A percentile compares a stretch with the other conserved stretches of the same genome.
phyloP scores from a whole-genome alignment of 2,329 filamentous ascomycete genomes.

The Dactylellina drechsleri region DNA sequence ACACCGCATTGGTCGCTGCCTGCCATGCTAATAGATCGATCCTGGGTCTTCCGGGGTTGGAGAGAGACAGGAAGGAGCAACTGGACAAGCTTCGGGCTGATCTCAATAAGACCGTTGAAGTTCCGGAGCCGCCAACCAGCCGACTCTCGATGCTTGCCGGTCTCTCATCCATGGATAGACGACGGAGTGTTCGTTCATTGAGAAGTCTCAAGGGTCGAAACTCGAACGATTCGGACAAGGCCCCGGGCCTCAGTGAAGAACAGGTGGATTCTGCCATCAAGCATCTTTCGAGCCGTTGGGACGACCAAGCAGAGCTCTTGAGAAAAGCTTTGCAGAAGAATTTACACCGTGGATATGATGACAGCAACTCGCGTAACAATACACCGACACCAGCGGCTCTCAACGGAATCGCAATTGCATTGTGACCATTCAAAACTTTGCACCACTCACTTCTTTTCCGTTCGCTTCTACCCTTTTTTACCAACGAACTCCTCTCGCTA shows the following conservation, averaged over 20 bases:
- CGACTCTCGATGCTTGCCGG: slow-evolving; percentile 34
- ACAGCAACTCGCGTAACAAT: slow-evolving; percentile 43
- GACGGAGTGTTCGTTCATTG: slow-evolving; percentile 49
- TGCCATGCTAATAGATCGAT: slow-evolving; percentile 73
- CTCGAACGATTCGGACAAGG: slow-evolving; percentile 54
- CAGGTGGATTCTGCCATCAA: slow-evolving; percentile 49
- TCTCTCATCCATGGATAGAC: slow-evolving; percentile 32
- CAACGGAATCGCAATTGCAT: slow-evolving; percentile 43
- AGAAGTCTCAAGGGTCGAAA: slow-evolving; percentile 43
- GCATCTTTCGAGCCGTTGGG: slow-evolving; percentile 45
- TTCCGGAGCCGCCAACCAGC: slow-evolving; percentile 32
- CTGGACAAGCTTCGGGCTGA: slow-evolving; percentile 64
- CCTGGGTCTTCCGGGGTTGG: slow-evolving; percentile 72
- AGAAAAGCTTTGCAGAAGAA: slow-evolving; percentile 33
- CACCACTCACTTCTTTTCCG: slow-evolving; percentile 11
- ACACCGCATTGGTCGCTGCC: slow-evolving; percentile 75
- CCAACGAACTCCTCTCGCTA: slow-evolving; percentile 4
- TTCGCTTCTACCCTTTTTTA: slow-evolving; percentile 6
- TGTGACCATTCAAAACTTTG: slow-evolving; percentile 13
- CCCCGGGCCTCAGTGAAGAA: slow-evolving; percentile 40
- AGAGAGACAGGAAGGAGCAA: slow-evolving; percentile 70
- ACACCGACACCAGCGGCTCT: slow-evolving; percentile 45
- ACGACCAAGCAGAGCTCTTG: slow-evolving; percentile 40
- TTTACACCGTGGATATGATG: slow-evolving; percentile 16
- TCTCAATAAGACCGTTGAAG: slow-evolving; percentile 55